A percentile compares a stretch with the other conserved stretches of the same genome.
These are phyloP conservation scores for Lactuca saligna DNA, from an alignment of 129 eudicot genomes.

Conservation along the genomic window DNA sequence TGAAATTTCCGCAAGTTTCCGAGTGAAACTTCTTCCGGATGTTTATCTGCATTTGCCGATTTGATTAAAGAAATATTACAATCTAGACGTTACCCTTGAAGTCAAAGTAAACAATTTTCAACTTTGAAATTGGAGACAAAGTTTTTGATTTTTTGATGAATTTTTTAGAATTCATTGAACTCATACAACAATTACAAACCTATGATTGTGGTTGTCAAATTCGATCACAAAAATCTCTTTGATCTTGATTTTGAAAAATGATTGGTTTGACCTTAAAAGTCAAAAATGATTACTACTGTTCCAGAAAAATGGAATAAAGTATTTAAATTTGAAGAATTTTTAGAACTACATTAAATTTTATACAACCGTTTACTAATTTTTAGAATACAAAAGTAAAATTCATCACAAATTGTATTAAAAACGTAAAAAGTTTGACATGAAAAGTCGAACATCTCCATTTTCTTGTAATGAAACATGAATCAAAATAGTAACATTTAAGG, in stretches of 20 bases:
- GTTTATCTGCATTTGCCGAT: slow-evolving; percentile 48
- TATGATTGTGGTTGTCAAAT: neutral
- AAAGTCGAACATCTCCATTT: slow-evolving; percentile 13
- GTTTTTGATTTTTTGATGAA: neutral
- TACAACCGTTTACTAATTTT: neutral
- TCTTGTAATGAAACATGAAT: neutral
- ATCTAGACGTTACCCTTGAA: neutral
- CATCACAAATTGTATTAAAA: neutral
- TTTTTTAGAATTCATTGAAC: neutral
- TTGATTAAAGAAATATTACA: neutral
- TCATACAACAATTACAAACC: neutral
- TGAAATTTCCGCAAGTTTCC: slow-evolving; percentile 75
- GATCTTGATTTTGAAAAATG: neutral
- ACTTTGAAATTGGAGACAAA: neutral
- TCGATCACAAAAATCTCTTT: neutral
- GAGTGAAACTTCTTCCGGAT: slow-evolving; percentile 66
- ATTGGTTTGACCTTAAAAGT: slow-evolving; percentile 7
- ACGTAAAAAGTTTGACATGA: neutral
- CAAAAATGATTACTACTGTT: neutral
- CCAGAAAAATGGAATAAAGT: no score
- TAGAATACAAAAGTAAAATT: neutral
- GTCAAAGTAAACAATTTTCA: neutral
- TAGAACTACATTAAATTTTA: no score
- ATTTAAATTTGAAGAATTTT: neutral
- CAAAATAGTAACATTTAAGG: neutral